These are phyloP conservation scores for Arachis hypogaea DNA, from an alignment of 306 rosid species.

Conservation along the genomic window DNA sequence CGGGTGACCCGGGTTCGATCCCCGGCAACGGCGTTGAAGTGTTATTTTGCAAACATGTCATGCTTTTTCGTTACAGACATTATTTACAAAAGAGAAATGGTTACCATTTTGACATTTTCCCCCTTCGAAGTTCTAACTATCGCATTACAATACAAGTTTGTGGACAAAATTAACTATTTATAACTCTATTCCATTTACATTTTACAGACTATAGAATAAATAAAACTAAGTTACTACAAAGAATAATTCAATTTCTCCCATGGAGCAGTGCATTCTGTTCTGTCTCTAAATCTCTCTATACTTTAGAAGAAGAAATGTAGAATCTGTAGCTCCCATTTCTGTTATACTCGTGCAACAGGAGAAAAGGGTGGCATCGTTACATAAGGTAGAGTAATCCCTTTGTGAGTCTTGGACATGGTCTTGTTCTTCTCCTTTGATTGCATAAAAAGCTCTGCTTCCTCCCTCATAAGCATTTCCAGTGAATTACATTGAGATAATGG, in stretches of 20 bases:
- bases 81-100: constrained; percentile 17
- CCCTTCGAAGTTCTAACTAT: constrained; percentile 32
- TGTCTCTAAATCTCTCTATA: neutral
- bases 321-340: neutral
- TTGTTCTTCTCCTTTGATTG: constrained; percentile 52
- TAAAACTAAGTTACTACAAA: constrained; percentile 35
- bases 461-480: constrained; percentile 72
- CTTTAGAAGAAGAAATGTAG: too few species aligned
- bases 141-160: constrained; percentile 47
- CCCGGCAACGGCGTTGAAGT: neutral
- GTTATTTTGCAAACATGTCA: too few species aligned
- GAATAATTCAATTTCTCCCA: constrained; percentile 37
- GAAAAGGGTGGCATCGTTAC: constrained; percentile 78
- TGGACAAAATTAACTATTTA: constrained; percentile 29
- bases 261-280: constrained; percentile 24
- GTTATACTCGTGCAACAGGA: constrained; percentile 74
- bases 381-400: constrained; percentile 63
- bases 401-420: constrained; percentile 53
- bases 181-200: constrained; percentile 33
- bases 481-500: constrained; percentile 58
- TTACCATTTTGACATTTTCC: constrained; percentile 1
- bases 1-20: constrained; percentile 17
- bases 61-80: neutral
- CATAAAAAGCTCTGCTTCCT: constrained; percentile 61
- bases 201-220: constrained; percentile 28